These are phyloP conservation scores for Leptomonas seymouri DNA, from an alignment of 208 protist species.

Conservation along the genomic window DNA sequence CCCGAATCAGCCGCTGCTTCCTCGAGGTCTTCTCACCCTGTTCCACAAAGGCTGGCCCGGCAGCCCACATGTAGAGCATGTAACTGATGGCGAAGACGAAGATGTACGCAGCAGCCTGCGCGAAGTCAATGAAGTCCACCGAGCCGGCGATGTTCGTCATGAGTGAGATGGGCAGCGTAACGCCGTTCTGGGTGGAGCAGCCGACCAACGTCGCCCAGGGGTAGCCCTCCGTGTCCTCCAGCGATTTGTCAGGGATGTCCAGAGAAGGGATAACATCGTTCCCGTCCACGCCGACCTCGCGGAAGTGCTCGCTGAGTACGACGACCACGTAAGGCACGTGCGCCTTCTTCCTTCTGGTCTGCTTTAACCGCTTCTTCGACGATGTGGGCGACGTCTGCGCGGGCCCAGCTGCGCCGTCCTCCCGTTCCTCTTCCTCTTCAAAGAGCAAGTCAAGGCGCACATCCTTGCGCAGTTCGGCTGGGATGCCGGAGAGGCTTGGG, in stretches of 20 bases:
- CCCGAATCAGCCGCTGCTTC: constrained; percentile 56
- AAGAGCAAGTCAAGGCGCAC: constrained; percentile 53
- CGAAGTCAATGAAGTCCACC: constrained; percentile 60
- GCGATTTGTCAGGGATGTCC: constrained; percentile 45
- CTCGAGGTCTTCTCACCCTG: constrained; percentile 49
- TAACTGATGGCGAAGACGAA: constrained; percentile 74
- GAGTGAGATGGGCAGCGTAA: constrained; percentile 79
- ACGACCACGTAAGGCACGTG: constrained; percentile 56
- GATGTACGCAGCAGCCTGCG: constrained; percentile 63
- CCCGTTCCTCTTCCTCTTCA: constrained; percentile 24
- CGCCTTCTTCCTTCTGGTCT: constrained; percentile 21
- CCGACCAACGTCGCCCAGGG: constrained; percentile 53
- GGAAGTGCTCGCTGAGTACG: constrained; percentile 61
- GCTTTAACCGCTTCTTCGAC: neutral
- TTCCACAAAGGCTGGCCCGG: constrained; percentile 60
- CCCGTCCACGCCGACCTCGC: constrained; percentile 44
- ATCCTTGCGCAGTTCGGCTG: constrained; percentile 45
- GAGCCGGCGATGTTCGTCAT: constrained; percentile 60
- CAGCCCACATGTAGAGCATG: constrained; percentile 56
- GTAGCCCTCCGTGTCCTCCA: constrained; percentile 69
- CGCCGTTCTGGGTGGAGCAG: constrained; percentile 74
- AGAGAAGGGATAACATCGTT: constrained; percentile 60
- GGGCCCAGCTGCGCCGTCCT: neutral
- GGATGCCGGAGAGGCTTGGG: constrained; percentile 48
- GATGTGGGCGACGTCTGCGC: neutral